phyloP scores from a whole-genome alignment of 1,284 basidiomycete species.

The Apiotrichum sp. region DNA sequence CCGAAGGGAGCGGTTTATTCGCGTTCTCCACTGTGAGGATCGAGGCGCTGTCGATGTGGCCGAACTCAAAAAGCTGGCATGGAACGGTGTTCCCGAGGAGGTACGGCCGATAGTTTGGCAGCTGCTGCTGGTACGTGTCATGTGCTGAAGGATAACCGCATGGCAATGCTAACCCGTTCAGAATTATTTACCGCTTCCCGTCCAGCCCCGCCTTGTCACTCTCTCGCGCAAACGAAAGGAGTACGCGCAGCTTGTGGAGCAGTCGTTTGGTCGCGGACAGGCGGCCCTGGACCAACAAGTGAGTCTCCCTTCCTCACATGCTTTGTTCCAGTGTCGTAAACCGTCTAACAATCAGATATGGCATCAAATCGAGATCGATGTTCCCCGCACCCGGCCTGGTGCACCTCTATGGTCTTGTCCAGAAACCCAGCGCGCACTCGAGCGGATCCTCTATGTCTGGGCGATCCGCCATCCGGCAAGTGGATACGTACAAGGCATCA shows the following conservation, averaged over 20 bases:
- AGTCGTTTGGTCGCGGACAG: conserved; percentile 81
- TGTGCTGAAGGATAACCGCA: not conserved
- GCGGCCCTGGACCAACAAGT: conserved; percentile 72
- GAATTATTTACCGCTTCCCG: conserved; percentile 86
- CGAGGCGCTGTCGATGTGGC: conserved; percentile 27
- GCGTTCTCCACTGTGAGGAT: conserved; percentile 21
- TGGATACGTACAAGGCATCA: conserved; percentile 96
- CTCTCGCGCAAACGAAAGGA: conserved; percentile 85
- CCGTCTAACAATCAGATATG: conserved; percentile 59
- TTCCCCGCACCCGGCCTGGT: conserved; percentile 88
- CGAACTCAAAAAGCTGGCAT: conserved; percentile 83
- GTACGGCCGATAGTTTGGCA: conserved; percentile 92
- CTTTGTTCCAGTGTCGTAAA: no score
- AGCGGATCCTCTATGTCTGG: conserved; percentile 93
- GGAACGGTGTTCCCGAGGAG: conserved; percentile 86
- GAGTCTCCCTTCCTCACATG: not conserved
- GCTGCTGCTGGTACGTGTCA: conserved; percentile 68
- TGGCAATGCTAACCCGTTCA: conserved; percentile 34
- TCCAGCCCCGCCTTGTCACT: conserved; percentile 67
- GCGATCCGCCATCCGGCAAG: conserved; percentile 93
- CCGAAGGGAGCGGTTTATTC: conserved; percentile 40
- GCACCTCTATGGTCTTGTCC: conserved; percentile 81
- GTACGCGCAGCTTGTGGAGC: conserved; percentile 79
- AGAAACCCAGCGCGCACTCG: conserved; percentile 81
- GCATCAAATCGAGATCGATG: conserved; percentile 98